phyloP scores from a whole-genome alignment of 2,329 filamentous ascomycete species.

The Neonectria faginata region DNA sequence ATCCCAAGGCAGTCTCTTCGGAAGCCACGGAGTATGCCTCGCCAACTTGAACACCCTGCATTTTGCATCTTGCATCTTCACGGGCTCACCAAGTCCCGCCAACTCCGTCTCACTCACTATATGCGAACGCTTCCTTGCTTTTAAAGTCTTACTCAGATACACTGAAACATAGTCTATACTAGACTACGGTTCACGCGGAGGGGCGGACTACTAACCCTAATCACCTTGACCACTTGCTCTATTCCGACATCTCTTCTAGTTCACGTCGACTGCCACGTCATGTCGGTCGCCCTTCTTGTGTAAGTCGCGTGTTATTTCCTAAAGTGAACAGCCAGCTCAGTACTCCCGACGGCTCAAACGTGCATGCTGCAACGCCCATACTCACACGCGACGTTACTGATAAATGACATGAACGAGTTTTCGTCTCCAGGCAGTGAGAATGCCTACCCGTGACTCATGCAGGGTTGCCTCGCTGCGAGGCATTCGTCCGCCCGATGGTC shows the following conservation, averaged over 20 bases:
- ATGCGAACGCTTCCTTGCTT: background rate
- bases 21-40: too few relatives aligned
- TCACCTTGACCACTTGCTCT: background rate
- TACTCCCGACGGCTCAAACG: too few relatives aligned
- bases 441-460: background rate
- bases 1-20: too few relatives aligned
- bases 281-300: background rate
- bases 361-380: too few relatives aligned
- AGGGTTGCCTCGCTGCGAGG: background rate
- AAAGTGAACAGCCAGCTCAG: background rate
- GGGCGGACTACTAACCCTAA: too few relatives aligned
- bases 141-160: background rate
- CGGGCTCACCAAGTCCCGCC: too few relatives aligned
- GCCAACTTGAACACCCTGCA: too few relatives aligned
- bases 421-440: background rate
- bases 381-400: background rate
- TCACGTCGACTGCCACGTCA: conserved; percentile 9
- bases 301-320: background rate
- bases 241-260: background rate
- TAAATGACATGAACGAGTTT: background rate
- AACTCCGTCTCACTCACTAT: too few relatives aligned
- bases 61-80: too few relatives aligned
- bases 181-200: background rate
- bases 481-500: background rate
- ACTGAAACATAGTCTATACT: background rate